Base-by-base conservation (phyloP, 352 stramenopile genomes). In the Globisporangium camurandrum region DNA sequence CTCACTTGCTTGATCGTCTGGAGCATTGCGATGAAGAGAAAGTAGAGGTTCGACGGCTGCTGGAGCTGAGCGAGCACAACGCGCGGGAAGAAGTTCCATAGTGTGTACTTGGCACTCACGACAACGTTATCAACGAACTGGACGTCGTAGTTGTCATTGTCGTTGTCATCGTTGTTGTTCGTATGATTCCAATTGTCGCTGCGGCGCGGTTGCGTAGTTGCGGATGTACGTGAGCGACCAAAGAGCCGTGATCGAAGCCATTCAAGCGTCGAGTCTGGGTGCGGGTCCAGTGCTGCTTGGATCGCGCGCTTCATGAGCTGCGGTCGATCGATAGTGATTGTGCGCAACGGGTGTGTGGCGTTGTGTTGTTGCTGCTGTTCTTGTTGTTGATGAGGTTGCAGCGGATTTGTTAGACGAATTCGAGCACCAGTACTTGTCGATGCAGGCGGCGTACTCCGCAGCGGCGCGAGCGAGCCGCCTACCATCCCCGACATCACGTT, bases 11-110 rank as follows among this genome's bases (percentile, higher is more conserved):
- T 73, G 52, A 94, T 88, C 14, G 73, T 76, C 67, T 95, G 84
- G 23, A 95, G 62, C 52, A 84, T 58, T 7, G 82, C 75, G 49
- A 95, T 89, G 40, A 93, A 84, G 42, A 95, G 57, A 43, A 95
- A 95, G 47, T 94, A 95, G 9, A 88, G 38, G 49, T 93, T 93
- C 26, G 77, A 87, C 40, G 80, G 75, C n/a, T 72, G 69, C 60
- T 86, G 55, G 31, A 91, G 14, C 30, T 91, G 77, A 27, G 78
- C 78, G n/a, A 86, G 51, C 22, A 95, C 57, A 47, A 90, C 78
- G 36, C 76, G 71, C 40, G 76, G 76, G 9, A 59, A 54, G 49
- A 95, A 95, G 58, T 87, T 92, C 69, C 66, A 86, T 12, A 67
- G 30, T 27, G 55, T 93, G 58, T 95, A 95, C 64, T 93, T 92